A percentile compares a stretch with the other conserved stretches of the same genome.
Conservation (phyloP, 306 rosid genomes). For the Bauhinia variegata region DNA sequence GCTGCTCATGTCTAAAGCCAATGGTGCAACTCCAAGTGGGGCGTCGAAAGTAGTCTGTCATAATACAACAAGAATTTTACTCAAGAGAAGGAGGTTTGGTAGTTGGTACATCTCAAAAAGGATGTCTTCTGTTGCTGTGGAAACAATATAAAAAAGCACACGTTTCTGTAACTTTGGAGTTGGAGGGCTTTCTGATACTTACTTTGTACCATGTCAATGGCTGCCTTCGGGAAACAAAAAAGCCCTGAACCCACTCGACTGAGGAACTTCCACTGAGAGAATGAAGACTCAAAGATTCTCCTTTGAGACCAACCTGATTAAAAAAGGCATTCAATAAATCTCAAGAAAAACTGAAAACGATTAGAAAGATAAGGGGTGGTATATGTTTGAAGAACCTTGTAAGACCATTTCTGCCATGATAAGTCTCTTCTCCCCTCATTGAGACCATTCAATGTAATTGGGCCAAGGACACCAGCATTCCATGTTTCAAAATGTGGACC, state of each 20-base stretch:
- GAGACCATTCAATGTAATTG: conserved; percentile 80
- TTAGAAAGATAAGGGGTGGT: conserved; percentile 2
- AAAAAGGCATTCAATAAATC: conserved; percentile 35
- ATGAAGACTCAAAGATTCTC: conserved; percentile 91
- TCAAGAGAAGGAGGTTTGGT: background rate
- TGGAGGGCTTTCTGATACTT: conserved; percentile 38
- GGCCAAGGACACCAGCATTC: conserved; percentile 98
- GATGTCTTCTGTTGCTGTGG: too few relatives aligned
- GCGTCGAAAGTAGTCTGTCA: conserved; percentile 86
- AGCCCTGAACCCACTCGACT: conserved; percentile 85
- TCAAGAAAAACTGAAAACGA: conserved; percentile 24
- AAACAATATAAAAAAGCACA: background rate
- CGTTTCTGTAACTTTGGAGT: conserved; percentile 11
- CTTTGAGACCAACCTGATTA: conserved; percentile 86
- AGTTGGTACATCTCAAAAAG: background rate
- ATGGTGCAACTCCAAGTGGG: conserved; percentile 80
- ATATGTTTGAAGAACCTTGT: conserved; percentile 64
- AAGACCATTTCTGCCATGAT: conserved; percentile 99
- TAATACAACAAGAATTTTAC: conserved; percentile 21
- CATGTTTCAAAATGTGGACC: conserved; percentile 98
- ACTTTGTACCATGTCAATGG: conserved; percentile 96
- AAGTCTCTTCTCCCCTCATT: conserved; percentile 91
- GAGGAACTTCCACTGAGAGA: conserved; percentile 89
- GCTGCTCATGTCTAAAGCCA: conserved; percentile 87
- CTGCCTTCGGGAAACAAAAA: conserved; percentile 62